phyloP scores from a whole-genome alignment of 139 green algal species.

The Trebouxia sp. region DNA sequence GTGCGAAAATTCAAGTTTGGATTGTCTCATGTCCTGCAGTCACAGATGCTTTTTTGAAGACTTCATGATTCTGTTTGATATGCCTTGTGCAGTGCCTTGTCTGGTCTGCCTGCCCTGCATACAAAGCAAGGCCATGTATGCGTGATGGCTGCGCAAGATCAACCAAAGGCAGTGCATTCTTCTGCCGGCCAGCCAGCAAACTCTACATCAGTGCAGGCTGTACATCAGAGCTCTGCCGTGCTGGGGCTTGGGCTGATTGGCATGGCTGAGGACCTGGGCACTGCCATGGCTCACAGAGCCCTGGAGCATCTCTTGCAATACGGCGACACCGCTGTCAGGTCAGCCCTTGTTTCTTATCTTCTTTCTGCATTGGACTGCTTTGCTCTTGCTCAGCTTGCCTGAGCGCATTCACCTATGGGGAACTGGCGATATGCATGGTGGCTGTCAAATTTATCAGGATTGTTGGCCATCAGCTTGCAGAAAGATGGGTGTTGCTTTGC shows the following conservation, averaged over 20 bases:
- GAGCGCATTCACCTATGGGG: too few species aligned
- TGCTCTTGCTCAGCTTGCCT: too few species aligned
- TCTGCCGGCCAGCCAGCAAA: too few species aligned
- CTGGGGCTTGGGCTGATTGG: constrained; percentile 92
- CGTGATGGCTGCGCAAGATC: too few species aligned
- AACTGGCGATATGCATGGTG: background rate
- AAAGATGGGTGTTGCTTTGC: too few species aligned
- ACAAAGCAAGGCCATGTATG: background rate
- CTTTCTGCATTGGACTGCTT: background rate
- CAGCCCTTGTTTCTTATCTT: background rate
- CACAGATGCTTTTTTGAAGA: too few species aligned
- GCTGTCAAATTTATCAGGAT: too few species aligned
- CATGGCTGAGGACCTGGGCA: constrained; percentile 93
- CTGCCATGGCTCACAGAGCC: constrained; percentile 81
- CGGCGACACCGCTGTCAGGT: constrained; percentile 58
- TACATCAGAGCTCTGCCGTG: constrained; percentile 84
- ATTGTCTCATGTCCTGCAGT: too few species aligned
- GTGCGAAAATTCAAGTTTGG: background rate
- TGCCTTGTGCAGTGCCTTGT: constrained; percentile 2
- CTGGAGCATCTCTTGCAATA: constrained; percentile 97
- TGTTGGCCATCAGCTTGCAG: too few species aligned
- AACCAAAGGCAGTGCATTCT: too few species aligned
- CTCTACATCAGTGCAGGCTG: constrained; percentile 46
- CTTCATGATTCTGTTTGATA: too few species aligned
- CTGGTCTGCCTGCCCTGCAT: too few species aligned